Conservation (phyloP, 1,284 basidiomycete genomes). For the Leccinum pachyderme region DNA sequence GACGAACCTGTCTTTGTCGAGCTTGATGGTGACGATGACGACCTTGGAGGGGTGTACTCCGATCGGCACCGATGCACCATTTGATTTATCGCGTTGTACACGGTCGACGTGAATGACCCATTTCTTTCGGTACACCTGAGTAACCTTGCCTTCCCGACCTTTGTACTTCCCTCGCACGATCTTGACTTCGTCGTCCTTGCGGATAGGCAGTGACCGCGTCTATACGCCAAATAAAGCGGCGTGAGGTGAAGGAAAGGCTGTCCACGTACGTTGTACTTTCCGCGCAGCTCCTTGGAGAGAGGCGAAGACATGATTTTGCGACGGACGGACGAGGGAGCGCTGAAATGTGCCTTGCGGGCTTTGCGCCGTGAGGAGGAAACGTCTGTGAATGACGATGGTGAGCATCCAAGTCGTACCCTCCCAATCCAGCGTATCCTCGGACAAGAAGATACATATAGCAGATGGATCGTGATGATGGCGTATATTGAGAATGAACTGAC, state of each 20-base stretch:
- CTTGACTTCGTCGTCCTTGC: constrained; percentile 98
- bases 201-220: constrained; percentile 92
- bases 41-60: constrained; percentile 98
- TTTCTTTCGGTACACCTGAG: constrained; percentile 99
- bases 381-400: constrained; percentile 47
- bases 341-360: constrained; percentile 95
- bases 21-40: constrained; percentile 89
- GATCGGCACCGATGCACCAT: constrained; percentile 91
- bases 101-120: constrained; percentile 99
- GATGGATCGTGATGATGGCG: neutral
- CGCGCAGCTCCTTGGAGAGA: constrained; percentile 93
- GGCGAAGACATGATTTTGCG: constrained; percentile 98
- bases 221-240: constrained; percentile 30
- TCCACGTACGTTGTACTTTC: constrained; percentile 84
- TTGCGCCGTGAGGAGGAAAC: constrained; percentile 91
- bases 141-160: constrained; percentile 97
- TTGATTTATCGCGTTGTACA: constrained; percentile 97
- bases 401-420: constrained; percentile 43
- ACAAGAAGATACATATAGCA: constrained; percentile 22
- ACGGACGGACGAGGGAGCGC: constrained; percentile 88
- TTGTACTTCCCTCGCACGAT: constrained; percentile 97
- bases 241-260: neutral
- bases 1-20: constrained; percentile 80
- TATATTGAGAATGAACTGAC: constrained; percentile 46
- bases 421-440: constrained; percentile 54